Percentiles rank a stretch among this genome's conserved stretches.
These are phyloP conservation scores for Crithidia acanthocephali DNA, from an alignment of 208 protist species.

Conservation along the genomic window DNA sequence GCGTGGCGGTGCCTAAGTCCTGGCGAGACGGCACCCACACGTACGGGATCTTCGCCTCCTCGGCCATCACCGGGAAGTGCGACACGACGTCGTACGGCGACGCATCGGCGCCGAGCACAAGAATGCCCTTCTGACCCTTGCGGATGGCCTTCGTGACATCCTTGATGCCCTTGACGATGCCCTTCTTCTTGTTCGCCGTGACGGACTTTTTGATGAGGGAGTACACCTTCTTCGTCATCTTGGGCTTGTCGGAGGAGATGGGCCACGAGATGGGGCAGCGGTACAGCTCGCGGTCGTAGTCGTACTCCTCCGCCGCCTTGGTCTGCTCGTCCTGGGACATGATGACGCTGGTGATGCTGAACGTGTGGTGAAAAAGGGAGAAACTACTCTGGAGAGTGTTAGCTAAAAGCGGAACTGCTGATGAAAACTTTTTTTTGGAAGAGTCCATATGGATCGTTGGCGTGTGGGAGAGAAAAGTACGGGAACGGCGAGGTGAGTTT, in stretches of 20 bases:
- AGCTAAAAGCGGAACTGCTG: no score
- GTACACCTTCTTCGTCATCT: slow-evolving; percentile 96
- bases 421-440: no score
- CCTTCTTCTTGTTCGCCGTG: slow-evolving; percentile 90
- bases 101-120: slow-evolving; percentile 92
- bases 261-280: slow-evolving; percentile 93
- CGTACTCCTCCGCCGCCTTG: slow-evolving; percentile 69
- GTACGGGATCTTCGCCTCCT: slow-evolving; percentile 94
- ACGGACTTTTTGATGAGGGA: slow-evolving; percentile 93
- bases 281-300: slow-evolving; percentile 94
- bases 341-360: slow-evolving; percentile 6
- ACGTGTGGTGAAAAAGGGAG: neutral
- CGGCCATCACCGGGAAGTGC: slow-evolving; percentile 92
- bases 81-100: slow-evolving; percentile 95
- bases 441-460: no score
- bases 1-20: slow-evolving; percentile 92
- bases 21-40: slow-evolving; percentile 94
- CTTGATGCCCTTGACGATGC: slow-evolving; percentile 94
- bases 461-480: no score
- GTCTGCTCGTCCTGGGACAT: slow-evolving; percentile 67
- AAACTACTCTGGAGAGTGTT: neutral
- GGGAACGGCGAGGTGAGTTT: no score
- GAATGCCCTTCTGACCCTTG: slow-evolving; percentile 92
- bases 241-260: slow-evolving; percentile 89
- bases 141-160: slow-evolving; percentile 94